Base-by-base conservation (phyloP, 202 grass and related monocot species). In the Schoenoplectus triqueter region DNA sequence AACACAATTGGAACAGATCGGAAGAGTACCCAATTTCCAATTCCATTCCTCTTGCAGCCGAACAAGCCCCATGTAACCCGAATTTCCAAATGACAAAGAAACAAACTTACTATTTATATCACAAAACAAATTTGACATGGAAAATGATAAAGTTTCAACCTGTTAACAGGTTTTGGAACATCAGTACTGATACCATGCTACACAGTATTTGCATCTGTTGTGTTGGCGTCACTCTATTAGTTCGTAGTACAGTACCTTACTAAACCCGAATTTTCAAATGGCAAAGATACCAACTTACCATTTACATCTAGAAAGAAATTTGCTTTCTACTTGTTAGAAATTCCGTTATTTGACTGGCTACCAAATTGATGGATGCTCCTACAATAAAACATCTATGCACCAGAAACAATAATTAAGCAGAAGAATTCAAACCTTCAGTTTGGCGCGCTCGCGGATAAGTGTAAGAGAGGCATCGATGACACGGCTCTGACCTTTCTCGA, bases 381-480 rank as follows among this genome's bases (percentile, higher is more conserved):
- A 45, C 15, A 42, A 9, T 44, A 44, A 69, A 15, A 69, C 31
- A 31, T 44, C 10, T 44, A 2, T 11, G 51, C 21, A 55, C 66
- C 1, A 47, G 51, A 3, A 49, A 19, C 0, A 0, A 42, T 48
- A 10, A 1, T 39, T 9, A 9, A 21, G 22, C 11, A 18, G 4
- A 31, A 18, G 9, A 14, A 42, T 54, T 19, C 7, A 2, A 52
- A 95, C 95, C 95, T 94, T 98, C 62, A 98, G 93, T 88, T 92
- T 98, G 74, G 91, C 93, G 52, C 95, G 88, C 87, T 98, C 95
- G 50, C 95, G 93, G 84, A 98, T 98, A 66, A 98, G 93, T 72
- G 95, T 98, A 81, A 98, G 93, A 66, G 95, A 98, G 82, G 95
- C 91, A 67, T 98, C 93, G 78, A 98, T 92, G 87, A 98, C 93